phyloP scores from a whole-genome alignment of 2,329 filamentous ascomycete species.

The Ambrosiella beaveri region DNA sequence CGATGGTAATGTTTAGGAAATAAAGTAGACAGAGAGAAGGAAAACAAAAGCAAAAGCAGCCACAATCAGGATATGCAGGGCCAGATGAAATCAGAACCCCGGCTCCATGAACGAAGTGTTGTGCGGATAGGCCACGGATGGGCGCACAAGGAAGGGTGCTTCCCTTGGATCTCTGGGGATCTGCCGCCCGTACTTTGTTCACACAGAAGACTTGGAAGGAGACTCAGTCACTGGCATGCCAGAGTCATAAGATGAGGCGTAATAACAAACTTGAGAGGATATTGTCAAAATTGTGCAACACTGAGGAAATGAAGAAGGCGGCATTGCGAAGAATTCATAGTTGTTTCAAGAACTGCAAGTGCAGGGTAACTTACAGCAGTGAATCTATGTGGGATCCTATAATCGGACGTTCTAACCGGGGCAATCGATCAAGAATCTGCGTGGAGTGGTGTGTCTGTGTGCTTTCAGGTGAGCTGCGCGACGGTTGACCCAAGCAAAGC shows the following conservation, averaged over 20 bases:
- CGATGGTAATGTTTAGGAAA: neutral
- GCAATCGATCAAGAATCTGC: neutral
- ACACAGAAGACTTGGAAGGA: too few species aligned
- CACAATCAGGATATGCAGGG: neutral
- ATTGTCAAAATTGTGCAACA: neutral
- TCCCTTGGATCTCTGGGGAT: neutral
- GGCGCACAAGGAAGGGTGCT: neutral
- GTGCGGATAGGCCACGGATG: neutral
- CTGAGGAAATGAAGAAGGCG: neutral
- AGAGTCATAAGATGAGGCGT: neutral
- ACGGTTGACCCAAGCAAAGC: neutral
- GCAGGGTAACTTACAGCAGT: neutral
- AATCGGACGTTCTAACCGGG: neutral
- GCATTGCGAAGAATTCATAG: neutral
- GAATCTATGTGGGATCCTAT: neutral
- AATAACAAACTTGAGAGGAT: neutral
- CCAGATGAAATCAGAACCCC: neutral
- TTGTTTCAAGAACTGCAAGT: neutral
- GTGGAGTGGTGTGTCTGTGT: neutral
- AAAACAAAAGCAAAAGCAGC: neutral
- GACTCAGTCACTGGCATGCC: too few species aligned
- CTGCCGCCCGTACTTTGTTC: neutral
- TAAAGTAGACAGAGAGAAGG: neutral
- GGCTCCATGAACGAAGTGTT: neutral
- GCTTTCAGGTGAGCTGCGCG: neutral